Evolutionary conservation across 495 filamentous ascomycete genomes (phyloP), one percentile per base, ranked within the genome.

Genomic region (Hyaloscypha hepaticicola): DNA sequence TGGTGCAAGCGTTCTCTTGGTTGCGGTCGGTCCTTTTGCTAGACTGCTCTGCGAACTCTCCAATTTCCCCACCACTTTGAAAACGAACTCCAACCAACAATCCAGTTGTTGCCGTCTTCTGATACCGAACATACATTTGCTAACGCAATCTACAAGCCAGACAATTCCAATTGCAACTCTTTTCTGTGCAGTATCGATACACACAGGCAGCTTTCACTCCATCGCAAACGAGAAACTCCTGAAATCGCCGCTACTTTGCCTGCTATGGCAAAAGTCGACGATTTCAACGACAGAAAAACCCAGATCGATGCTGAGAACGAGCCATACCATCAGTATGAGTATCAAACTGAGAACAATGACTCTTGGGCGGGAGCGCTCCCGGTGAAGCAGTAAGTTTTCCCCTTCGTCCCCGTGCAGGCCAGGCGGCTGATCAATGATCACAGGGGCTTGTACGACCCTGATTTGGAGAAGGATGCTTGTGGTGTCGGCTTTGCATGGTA

Each of bases 401-500:
- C 12, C 60, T 55, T n/a, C n/a, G 28, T 48, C 8, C 3, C n/a
- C 11, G 27, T 9, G 19, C n/a, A 25, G 9, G 16, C 9, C 19
- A 11, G 9, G 0, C 28, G 48, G 27, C 67, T 69, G 61, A 68
- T 50, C 5, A 26, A 12, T 5, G 24, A 1, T 12, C 34, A 49
- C 51, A 84, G 82, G 71, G 95, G 94, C 79, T 86, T 99, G 33
- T 99, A 99, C 74, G 93, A 98, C 77, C 95, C 95, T 60, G 87
- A 88, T 72, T 88, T 95, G 61, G 95, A 99, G 77, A 99, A 99
- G 78, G 95, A 99, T 93, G 92, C 95, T 52, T 99, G 95, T 74
- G 95, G 95, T 89, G 95, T 99, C 69, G 96, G 95, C 73, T 99
- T 99, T 78, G 93, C 95, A 75, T 96, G 95, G 93, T 97, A 82